These are phyloP conservation scores for Sporothrix mexicana DNA, from an alignment of 2,329 filamentous ascomycete genomes.

Conservation along the genomic window DNA sequence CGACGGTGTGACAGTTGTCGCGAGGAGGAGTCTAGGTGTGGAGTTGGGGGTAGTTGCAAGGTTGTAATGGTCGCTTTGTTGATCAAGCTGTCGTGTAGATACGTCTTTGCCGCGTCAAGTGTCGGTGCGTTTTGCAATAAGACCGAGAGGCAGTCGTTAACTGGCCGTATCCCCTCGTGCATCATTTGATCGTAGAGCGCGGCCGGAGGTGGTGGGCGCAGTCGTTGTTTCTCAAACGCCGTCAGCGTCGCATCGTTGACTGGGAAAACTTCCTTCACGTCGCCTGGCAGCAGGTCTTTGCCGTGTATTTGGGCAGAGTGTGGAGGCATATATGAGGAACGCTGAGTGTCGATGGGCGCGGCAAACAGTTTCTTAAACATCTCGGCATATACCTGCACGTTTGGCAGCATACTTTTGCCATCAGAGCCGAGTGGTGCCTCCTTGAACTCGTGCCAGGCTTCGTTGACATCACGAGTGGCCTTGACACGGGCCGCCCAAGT, in stretches of 20 bases:
- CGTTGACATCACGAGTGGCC: conserved; percentile 64
- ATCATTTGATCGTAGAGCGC: conserved; percentile 67
- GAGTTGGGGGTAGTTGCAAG: conserved; percentile 35
- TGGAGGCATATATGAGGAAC: neutral
- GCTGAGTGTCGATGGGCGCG: conserved; percentile 39
- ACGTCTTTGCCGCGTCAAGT: conserved; percentile 54
- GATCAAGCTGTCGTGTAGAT: conserved; percentile 55
- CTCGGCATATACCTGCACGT: conserved; percentile 58
- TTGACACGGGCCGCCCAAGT: conserved; percentile 63
- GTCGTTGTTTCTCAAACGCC: conserved; percentile 68
- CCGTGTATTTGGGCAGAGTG: conserved; percentile 14
- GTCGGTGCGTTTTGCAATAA: conserved; percentile 61
- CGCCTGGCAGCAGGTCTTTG: conserved; percentile 59
- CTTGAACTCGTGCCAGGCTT: conserved; percentile 63
- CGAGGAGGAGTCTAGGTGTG: conserved; percentile 40
- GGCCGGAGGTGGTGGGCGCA: conserved; percentile 63
- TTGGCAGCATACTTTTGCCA: conserved; percentile 45
- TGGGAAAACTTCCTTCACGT: conserved; percentile 60
- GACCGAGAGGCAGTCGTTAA: conserved; percentile 57
- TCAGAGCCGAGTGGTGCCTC: conserved; percentile 43
- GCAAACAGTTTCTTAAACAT: conserved; percentile 65
- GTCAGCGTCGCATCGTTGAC: conserved; percentile 64
- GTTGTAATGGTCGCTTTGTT: conserved; percentile 34
- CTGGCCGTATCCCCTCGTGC: conserved; percentile 54
- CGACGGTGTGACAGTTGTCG: neutral